Evolutionary conservation across 129 eudicot species (phyloP).

Genomic region (Flaveria ramosissima): DNA sequence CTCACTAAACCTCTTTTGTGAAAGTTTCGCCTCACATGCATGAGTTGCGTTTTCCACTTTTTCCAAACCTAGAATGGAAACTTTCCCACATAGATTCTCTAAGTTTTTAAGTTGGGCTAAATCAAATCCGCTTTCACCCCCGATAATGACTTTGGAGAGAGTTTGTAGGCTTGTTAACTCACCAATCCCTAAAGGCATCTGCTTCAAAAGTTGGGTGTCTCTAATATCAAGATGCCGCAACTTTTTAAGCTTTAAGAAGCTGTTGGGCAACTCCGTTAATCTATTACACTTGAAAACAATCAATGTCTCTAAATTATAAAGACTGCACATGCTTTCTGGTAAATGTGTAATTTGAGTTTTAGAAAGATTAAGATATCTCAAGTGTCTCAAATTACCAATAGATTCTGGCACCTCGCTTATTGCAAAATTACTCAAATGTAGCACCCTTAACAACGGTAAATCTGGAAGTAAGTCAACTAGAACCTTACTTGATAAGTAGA

Average conservation of each 20-base stretch:
- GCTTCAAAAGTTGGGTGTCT: background rate
- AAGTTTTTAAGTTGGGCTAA: background rate
- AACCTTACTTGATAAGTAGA: constrained; percentile 2
- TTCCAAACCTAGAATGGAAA: constrained; percentile 3
- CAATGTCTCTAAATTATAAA: background rate
- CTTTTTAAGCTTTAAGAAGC: background rate
- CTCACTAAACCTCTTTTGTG: background rate
- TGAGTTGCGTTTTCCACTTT: background rate
- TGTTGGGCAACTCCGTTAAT: background rate
- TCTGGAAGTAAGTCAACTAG: background rate
- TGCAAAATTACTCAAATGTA: background rate
- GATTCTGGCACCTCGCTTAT: background rate
- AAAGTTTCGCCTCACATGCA: background rate
- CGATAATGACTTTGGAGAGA: background rate
- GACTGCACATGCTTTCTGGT: background rate
- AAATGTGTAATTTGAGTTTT: background rate
- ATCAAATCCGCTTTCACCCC: background rate
- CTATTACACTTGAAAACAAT: background rate
- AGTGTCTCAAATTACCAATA: background rate
- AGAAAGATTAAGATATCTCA: constrained; percentile 12
- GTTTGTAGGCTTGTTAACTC: background rate
- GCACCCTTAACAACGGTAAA: constrained; percentile 10
- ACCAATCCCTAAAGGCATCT: background rate
- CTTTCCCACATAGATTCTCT: background rate
- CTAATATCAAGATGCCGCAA: background rate